Conservation (phyloP, 495 filamentous ascomycete genomes). For the Penicillium salamii region DNA sequence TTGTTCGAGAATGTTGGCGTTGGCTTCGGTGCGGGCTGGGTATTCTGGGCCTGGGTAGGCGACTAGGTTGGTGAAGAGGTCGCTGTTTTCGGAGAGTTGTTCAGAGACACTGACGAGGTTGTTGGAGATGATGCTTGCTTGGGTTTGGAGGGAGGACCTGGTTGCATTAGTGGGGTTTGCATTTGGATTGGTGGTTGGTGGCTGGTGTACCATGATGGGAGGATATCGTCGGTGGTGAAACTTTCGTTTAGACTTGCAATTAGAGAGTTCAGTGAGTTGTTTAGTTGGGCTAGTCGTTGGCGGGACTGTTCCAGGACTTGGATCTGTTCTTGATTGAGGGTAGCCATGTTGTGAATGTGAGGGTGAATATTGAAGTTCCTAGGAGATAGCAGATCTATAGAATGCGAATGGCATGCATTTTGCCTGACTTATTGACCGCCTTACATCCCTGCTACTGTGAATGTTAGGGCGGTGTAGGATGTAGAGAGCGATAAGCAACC, state of each 20-base stretch:
- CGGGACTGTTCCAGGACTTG: conserved; percentile 73
- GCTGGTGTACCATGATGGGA: conserved; percentile 55
- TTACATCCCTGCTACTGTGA: too few relatives aligned
- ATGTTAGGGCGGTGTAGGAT: too few relatives aligned
- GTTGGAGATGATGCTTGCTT: conserved; percentile 61
- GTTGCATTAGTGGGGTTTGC: too few relatives aligned
- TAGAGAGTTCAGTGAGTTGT: conserved; percentile 62
- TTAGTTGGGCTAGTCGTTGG: conserved; percentile 67
- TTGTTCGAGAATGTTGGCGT: conserved; percentile 53
- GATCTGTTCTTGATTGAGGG: conserved; percentile 55
- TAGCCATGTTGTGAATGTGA: conserved; percentile 23
- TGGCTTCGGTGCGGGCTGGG: conserved; percentile 67
- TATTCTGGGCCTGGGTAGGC: conserved; percentile 75
- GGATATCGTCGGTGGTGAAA: too few relatives aligned
- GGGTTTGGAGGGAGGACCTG: conserved; percentile 68
- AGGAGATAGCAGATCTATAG: neutral
- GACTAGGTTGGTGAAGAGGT: conserved; percentile 59
- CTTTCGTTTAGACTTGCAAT: conserved; percentile 49
- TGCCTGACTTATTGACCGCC: too few relatives aligned
- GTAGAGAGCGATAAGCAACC: too few relatives aligned
- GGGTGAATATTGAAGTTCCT: conserved; percentile 1
- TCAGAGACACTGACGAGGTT: conserved; percentile 60
- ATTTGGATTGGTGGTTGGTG: conserved; percentile 1
- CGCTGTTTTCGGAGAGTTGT: conserved; percentile 54
- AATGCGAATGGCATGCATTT: too few relatives aligned